phyloP scores from a whole-genome alignment of 148 eudicot species.

The Rheum nobile region DNA sequence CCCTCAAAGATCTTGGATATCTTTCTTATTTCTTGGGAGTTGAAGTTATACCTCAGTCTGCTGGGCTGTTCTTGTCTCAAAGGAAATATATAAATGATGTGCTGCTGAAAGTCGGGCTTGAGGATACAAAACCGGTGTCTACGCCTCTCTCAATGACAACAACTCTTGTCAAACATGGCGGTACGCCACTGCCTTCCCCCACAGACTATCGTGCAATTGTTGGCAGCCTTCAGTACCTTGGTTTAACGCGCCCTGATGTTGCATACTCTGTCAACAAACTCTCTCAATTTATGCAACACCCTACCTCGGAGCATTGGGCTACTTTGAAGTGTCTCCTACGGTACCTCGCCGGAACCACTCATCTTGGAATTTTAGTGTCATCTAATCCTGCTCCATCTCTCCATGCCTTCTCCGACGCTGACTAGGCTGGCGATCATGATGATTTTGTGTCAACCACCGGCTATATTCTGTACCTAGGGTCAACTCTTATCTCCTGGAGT shows the following conservation, averaged over 20 bases:
- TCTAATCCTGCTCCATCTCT: too few relatives aligned
- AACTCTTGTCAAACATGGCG: neutral
- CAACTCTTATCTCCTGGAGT: slow-evolving; percentile 6
- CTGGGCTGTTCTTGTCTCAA: too few relatives aligned
- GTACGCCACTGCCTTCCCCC: neutral
- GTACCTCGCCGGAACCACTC: neutral
- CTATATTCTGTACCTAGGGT: slow-evolving; percentile 8
- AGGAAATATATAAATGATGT: too few relatives aligned
- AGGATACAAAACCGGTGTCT: too few relatives aligned
- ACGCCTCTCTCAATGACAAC: too few relatives aligned
- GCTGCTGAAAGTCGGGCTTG: too few relatives aligned
- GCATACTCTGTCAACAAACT: slow-evolving; percentile 6
- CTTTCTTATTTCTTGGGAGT: too few relatives aligned
- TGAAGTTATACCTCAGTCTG: too few relatives aligned
- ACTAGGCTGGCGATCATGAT: slow-evolving; percentile 5
- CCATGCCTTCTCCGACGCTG: too few relatives aligned
- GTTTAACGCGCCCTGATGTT: neutral
- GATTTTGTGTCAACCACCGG: slow-evolving; percentile 5
- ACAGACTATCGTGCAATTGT: neutral
- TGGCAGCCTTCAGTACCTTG: neutral
- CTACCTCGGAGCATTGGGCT: neutral
- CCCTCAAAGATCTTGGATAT: too few relatives aligned
- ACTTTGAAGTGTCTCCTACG: neutral
- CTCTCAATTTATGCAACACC: neutral
- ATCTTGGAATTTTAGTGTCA: neutral